Conservation (phyloP, 2,329 filamentous ascomycete genomes). For the Bipolaris zeicola region DNA sequence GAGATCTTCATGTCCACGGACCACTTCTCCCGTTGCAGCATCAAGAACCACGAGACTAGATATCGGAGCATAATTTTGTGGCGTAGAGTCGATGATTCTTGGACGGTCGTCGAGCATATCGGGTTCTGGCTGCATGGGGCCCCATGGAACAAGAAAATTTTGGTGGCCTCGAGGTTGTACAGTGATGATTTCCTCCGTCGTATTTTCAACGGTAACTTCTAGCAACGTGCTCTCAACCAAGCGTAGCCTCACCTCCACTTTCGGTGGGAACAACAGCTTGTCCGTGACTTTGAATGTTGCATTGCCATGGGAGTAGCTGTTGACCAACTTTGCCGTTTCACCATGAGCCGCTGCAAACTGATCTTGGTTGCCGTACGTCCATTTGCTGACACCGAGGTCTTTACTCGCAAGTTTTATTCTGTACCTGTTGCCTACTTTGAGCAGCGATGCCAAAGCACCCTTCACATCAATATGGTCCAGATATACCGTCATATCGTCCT, state of each 20-base stretch:
- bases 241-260: not conserved
- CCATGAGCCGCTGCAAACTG: not conserved
- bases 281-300: conserved; percentile 2
- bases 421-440: conserved; percentile 1
- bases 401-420: not conserved
- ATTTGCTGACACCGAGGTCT: conserved; percentile 1
- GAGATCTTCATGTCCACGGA: not conserved
- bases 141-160: conserved; percentile 4
- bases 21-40: not conserved
- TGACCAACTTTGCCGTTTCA: conserved; percentile 1
- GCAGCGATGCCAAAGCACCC: not conserved
- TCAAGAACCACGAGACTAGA: not conserved
- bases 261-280: not conserved
- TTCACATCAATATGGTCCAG: not conserved
- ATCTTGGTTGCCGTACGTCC: not conserved
- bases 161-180: conserved; percentile 3
- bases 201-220: not conserved
- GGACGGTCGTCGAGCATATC: not conserved
- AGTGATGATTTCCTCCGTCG: not conserved
- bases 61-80: not conserved
- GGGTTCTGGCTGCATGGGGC: not conserved
- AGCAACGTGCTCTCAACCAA: not conserved
- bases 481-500: not conserved
- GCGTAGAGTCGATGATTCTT: not conserved
- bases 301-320: not conserved